Conservation (phyloP, 2,329 filamentous ascomycete species). For the Camptophora hylomeconis region DNA sequence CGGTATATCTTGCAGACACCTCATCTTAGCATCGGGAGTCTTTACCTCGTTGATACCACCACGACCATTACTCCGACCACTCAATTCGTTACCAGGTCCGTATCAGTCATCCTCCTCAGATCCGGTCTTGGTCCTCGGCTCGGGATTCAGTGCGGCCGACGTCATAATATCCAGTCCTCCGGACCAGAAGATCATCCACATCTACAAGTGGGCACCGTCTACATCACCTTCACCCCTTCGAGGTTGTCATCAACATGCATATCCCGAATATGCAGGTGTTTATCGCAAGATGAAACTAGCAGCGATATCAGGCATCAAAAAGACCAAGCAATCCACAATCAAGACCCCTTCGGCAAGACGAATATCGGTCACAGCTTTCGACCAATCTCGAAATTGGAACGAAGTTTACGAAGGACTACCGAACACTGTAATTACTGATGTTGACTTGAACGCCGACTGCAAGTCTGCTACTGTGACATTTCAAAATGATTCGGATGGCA, state of each 20-base stretch:
- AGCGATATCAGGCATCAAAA: constrained; percentile 17
- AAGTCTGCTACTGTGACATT: constrained; percentile 29
- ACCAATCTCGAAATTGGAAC: constrained; percentile 36
- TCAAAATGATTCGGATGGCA: constrained; percentile 28
- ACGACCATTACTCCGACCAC: constrained; percentile 34
- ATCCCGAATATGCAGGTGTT: constrained; percentile 48
- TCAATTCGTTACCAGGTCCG: constrained; percentile 23
- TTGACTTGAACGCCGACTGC: constrained; percentile 21
- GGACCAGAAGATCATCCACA: constrained; percentile 42
- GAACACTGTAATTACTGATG: constrained; percentile 36
- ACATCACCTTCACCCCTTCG: constrained; percentile 42
- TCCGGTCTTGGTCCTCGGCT: constrained; percentile 45
- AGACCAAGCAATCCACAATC: constrained; percentile 18
- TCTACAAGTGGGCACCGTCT: constrained; percentile 48
- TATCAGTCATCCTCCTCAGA: constrained; percentile 7
- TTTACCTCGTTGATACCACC: constrained; percentile 43
- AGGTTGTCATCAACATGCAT: constrained; percentile 46
- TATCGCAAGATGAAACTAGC: constrained; percentile 49
- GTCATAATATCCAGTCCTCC: constrained; percentile 42
- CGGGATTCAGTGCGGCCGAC: constrained; percentile 50
- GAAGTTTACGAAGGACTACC: constrained; percentile 41
- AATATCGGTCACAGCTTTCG: constrained; percentile 34
- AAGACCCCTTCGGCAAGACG: constrained; percentile 16
- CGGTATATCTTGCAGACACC: constrained; percentile 39
- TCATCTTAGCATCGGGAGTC: constrained; percentile 47